Evolutionary conservation across 164 flowering plant species (phyloP).

Genomic region (Chloranthus sessilifolius): DNA sequence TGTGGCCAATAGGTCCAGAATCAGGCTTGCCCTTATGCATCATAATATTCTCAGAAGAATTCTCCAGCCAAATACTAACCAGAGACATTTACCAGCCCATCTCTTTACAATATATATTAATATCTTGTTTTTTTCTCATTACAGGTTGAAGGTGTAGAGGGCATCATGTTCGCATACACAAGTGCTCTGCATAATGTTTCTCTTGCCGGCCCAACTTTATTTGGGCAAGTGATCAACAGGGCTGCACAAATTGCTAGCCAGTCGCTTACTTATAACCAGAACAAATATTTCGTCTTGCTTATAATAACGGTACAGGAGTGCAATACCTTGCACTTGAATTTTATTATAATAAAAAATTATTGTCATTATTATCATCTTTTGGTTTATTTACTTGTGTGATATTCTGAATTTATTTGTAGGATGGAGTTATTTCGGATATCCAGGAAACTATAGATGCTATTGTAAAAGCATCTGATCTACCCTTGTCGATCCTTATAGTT

Average conservation of each 20-base stretch:
- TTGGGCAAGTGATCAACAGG: constrained; percentile 68
- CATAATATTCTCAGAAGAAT: no score
- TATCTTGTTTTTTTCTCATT: neutral
- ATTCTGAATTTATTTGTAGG: constrained; percentile 33
- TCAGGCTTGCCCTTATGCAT: no score
- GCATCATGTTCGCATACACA: constrained; percentile 80
- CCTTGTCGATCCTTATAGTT: constrained; percentile 82
- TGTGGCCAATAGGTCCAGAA: no score
- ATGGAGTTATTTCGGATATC: constrained; percentile 84
- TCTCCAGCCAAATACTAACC: no score
- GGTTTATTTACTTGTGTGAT: neutral
- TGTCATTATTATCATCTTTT: neutral
- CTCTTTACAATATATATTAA: neutral
- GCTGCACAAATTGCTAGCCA: constrained; percentile 74
- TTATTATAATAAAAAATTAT: no score
- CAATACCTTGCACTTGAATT: no score
- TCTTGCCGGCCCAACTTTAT: constrained; percentile 88
- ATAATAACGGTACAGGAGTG: constrained; percentile 58
- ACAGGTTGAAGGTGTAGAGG: constrained; percentile 83
- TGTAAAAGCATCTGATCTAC: constrained; percentile 91
- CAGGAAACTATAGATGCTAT: constrained; percentile 79
- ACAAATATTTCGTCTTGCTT: constrained; percentile 74
- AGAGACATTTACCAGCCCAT: neutral
- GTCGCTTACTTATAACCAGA: constrained; percentile 33
- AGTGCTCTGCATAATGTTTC: constrained; percentile 55